phyloP scores from a whole-genome alignment of 169 alveolate species.

The Cystoisospora suis region DNA sequence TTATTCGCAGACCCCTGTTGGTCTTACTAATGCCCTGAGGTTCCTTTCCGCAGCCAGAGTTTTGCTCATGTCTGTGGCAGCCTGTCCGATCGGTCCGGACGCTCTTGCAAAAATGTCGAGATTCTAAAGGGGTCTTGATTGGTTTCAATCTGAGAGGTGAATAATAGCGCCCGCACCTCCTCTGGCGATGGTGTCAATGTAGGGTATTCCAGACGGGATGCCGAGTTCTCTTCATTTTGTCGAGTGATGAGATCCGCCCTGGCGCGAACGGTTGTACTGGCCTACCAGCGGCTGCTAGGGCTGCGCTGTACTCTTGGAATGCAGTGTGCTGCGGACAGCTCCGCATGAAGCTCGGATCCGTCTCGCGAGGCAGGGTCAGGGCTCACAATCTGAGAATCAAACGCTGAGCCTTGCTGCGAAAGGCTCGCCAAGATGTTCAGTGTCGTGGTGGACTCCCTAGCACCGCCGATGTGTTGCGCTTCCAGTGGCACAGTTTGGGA shows the following conservation, averaged over 20 bases:
- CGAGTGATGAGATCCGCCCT: too few species aligned
- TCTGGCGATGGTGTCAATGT: background rate
- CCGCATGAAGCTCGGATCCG: background rate
- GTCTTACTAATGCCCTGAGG: background rate
- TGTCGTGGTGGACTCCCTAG: background rate
- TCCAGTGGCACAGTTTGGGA: background rate
- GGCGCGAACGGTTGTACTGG: too few species aligned
- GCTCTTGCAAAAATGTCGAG: background rate
- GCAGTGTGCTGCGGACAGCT: background rate
- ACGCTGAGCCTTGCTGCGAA: background rate
- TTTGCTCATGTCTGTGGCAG: background rate
- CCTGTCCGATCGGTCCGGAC: background rate
- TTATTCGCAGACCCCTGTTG: background rate
- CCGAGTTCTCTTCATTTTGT: background rate
- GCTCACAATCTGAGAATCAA: constrained; percentile 13
- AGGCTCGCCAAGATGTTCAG: background rate
- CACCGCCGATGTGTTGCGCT: background rate
- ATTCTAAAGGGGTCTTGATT: background rate
- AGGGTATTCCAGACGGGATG: constrained; percentile 1
- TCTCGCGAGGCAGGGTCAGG: background rate
- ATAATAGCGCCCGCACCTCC: constrained; percentile 4
- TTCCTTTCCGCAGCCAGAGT: background rate
- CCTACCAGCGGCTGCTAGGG: background rate
- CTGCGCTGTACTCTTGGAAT: background rate
- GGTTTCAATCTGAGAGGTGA: too few species aligned